These are phyloP conservation scores for Penicillium antarcticum DNA, from an alignment of 495 filamentous ascomycete species.

Conservation along the genomic window DNA sequence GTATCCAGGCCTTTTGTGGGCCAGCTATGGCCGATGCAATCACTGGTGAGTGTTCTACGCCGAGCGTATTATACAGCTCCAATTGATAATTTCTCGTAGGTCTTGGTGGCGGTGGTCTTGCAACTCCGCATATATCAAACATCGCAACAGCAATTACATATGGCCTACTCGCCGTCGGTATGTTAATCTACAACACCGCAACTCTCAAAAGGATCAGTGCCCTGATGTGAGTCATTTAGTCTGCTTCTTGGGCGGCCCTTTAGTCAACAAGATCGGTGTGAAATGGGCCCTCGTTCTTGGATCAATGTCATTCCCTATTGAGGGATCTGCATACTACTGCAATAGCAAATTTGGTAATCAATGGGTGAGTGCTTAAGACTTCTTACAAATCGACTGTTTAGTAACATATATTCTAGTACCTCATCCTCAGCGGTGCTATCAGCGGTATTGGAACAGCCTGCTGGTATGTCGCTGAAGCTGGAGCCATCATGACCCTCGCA, in stretches of 20 bases:
- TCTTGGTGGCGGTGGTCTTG: slow-evolving; percentile 31
- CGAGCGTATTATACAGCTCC: not conserved
- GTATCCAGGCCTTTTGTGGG: slow-evolving; percentile 16
- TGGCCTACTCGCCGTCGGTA: slow-evolving; percentile 24
- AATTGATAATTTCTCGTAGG: slow-evolving; percentile 14
- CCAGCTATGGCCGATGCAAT: slow-evolving; percentile 25
- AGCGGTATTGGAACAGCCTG: slow-evolving; percentile 28
- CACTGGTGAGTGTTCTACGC: slow-evolving; percentile 13
- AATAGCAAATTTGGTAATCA: slow-evolving; percentile 33
- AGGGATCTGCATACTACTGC: slow-evolving; percentile 31
- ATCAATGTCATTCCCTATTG: slow-evolving; percentile 28
- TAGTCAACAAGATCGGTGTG: slow-evolving; percentile 31
- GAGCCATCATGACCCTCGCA: slow-evolving; percentile 29
- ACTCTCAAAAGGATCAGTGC: not conserved
- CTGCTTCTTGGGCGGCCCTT: slow-evolving; percentile 26
- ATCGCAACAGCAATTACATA: slow-evolving; percentile 26
- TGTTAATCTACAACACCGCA: not conserved
- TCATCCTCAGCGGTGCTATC: slow-evolving; percentile 30
- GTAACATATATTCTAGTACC: slow-evolving; percentile 13
- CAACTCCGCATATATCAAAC: slow-evolving; percentile 25
- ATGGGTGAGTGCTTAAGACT: slow-evolving; percentile 10
- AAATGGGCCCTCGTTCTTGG: slow-evolving; percentile 31
- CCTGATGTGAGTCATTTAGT: slow-evolving; percentile 1
- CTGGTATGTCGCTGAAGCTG: slow-evolving; percentile 32
- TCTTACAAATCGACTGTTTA: not conserved